Evolutionary conservation across 345 rosid species (phyloP).

Genomic region (Euclidium syriacum): DNA sequence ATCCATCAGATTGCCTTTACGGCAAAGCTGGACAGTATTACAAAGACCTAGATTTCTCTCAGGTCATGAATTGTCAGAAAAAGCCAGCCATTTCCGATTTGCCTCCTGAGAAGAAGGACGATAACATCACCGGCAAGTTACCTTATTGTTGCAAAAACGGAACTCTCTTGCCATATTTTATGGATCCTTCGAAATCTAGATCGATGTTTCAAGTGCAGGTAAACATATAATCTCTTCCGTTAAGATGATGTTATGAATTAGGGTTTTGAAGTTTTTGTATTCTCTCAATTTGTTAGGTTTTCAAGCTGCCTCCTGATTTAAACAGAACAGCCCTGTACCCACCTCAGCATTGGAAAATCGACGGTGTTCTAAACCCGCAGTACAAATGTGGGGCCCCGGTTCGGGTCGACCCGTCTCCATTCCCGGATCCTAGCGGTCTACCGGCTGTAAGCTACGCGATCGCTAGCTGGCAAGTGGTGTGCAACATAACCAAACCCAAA

Average conservation of each 20-base stretch:
- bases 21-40: slow-evolving; percentile 60
- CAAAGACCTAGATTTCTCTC: slow-evolving; percentile 60
- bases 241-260: neutral
- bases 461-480: slow-evolving; percentile 73
- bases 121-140: slow-evolving; percentile 50
- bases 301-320: slow-evolving; percentile 66
- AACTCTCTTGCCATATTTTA: slow-evolving; percentile 51
- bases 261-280: neutral
- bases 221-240: neutral
- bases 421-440: slow-evolving; percentile 71
- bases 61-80: slow-evolving; percentile 58
- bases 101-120: slow-evolving; percentile 53
- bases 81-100: slow-evolving; percentile 69
- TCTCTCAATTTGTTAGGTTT: slow-evolving; percentile 13
- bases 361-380: slow-evolving; percentile 52
- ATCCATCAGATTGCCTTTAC: slow-evolving; percentile 54
- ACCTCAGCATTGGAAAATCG: slow-evolving; percentile 68
- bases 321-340: slow-evolving; percentile 66
- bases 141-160: slow-evolving; percentile 85
- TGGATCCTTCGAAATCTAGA: slow-evolving; percentile 55
- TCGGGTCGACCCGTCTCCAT: slow-evolving; percentile 62
- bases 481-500: slow-evolving; percentile 78
- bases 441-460: slow-evolving; percentile 41
- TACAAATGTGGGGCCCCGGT: slow-evolving; percentile 79
- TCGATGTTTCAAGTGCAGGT: slow-evolving; percentile 75